Conservation (phyloP, 441 rosid genomes). For the Erysimum pusillum region DNA sequence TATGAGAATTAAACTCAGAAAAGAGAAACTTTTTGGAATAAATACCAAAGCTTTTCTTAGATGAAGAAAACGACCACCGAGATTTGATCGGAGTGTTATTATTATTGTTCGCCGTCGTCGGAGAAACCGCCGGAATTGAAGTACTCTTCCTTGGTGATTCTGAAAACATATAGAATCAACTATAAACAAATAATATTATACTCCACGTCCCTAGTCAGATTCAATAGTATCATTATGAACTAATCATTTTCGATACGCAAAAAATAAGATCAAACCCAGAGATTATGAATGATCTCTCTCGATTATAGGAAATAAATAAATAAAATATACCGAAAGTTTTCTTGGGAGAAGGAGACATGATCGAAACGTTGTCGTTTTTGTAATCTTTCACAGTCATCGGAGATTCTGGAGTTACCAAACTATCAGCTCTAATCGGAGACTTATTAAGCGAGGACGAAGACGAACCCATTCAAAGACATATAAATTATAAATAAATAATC, state of each 20-base stretch:
- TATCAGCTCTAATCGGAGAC: slow-evolving; percentile 55
- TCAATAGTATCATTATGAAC: slow-evolving; percentile 34
- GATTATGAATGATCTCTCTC: background rate
- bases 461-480: slow-evolving; percentile 64
- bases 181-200: background rate
- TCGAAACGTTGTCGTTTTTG: slow-evolving; percentile 37
- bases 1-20: too few relatives aligned
- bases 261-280: too few relatives aligned
- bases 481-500: background rate
- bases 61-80: slow-evolving; percentile 55
- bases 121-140: slow-evolving; percentile 35
- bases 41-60: slow-evolving; percentile 63
- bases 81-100: slow-evolving; percentile 47
- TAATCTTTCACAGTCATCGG: slow-evolving; percentile 10
- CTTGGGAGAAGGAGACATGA: slow-evolving; percentile 47
- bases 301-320: background rate
- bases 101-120: slow-evolving; percentile 25
- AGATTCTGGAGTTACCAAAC: slow-evolving; percentile 65
- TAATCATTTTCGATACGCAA: slow-evolving; percentile 28
- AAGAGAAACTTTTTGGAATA: background rate
- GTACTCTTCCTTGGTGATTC: slow-evolving; percentile 48
- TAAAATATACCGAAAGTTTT: slow-evolving; percentile 54
- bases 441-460: slow-evolving; percentile 66
- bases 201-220: slow-evolving; percentile 37
- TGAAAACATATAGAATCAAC: slow-evolving; percentile 1